phyloP scores from a whole-genome alignment of 1,284 basidiomycete species.

The Rhodotorula sp. region DNA sequence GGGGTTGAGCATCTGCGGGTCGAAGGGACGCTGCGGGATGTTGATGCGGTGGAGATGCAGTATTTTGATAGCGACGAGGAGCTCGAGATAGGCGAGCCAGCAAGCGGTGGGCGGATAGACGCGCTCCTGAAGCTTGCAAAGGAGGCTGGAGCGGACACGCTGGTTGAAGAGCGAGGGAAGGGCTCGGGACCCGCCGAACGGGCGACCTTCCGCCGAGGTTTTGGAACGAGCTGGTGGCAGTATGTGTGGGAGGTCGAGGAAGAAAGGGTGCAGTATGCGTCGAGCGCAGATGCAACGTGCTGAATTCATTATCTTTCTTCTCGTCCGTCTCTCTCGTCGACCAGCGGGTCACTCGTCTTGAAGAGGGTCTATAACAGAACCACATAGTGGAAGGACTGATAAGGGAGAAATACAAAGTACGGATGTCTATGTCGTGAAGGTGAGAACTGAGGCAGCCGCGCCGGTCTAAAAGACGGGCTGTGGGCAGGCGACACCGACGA shows the following conservation, averaged over 20 bases:
- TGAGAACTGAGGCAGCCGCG: no score
- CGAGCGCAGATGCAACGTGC: no score
- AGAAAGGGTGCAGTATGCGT: not conserved
- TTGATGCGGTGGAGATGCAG: not conserved
- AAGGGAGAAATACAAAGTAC: no score
- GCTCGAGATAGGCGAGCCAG: not conserved
- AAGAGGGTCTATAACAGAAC: no score
- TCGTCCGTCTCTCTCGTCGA: no score
- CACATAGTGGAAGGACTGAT: no score
- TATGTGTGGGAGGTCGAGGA: constrained; percentile 8
- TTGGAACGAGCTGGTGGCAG: constrained; percentile 12
- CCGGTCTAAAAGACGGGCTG: constrained; percentile 1
- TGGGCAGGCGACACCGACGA: not conserved
- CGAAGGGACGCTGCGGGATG: constrained; percentile 1
- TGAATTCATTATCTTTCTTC: no score
- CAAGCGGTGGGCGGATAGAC: not conserved
- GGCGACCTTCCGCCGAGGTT: constrained; percentile 10
- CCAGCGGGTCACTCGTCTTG: no score
- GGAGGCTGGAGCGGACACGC: not conserved
- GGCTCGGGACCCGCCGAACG: not conserved
- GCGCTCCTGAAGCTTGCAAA: not conserved
- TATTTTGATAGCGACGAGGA: no score
- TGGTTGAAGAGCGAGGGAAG: not conserved
- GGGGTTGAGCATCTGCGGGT: not conserved
- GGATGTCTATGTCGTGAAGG: no score